Evolutionary conservation across 2,329 filamentous ascomycete genomes (phyloP), one percentile per base, ranked within the genome.

Genomic region (Fusarium acutatum): DNA sequence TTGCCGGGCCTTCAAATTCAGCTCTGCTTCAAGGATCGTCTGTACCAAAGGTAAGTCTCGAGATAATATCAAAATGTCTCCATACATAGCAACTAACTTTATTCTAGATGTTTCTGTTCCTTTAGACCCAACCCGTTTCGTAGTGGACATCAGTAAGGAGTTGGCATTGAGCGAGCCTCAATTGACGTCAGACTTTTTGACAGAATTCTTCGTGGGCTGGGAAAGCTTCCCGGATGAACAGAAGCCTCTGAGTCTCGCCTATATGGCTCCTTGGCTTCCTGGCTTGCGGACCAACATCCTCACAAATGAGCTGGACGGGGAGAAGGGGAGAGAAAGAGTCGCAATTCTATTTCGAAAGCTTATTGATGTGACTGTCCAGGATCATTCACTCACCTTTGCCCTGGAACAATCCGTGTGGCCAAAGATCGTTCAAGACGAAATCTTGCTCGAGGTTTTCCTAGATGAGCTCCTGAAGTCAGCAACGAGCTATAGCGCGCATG

Each of bases 171-270:
- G 90, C 26, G 91, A 93, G 76, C 89, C 91, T 28, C 90, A 92
- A 74, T 84, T 93, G 13, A 93, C 91, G 2, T 88, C 87, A 13
- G 91, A 93, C 76, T 93, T 93, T 75, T 77, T 93, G 43, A 92
- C 91, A n/a, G 91, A 93, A 75, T 93, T 93, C 77, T 93, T 93
- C 66, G 89, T 92, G 30, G 90, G 91, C 24, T 93, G 91, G 91
- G 90, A 92, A 73, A 92, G 90, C 75, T 91, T 92, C 74, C 87
- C 89, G 3, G 88, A 91, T 38, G 88, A 92, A 63, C 91, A 93
- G 77, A 90, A 91, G 73, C 89, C 90, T 2, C 79, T 93, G 30
- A 91, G 90, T 73, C 83, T 93, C 35, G 88, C 90, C 11, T 93
- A 93, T 77, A 91, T 93, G 88, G 89, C 90, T 11, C 91, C 91